Conservation (phyloP, 1,284 basidiomycete genomes). For the Ustilago curta region DNA sequence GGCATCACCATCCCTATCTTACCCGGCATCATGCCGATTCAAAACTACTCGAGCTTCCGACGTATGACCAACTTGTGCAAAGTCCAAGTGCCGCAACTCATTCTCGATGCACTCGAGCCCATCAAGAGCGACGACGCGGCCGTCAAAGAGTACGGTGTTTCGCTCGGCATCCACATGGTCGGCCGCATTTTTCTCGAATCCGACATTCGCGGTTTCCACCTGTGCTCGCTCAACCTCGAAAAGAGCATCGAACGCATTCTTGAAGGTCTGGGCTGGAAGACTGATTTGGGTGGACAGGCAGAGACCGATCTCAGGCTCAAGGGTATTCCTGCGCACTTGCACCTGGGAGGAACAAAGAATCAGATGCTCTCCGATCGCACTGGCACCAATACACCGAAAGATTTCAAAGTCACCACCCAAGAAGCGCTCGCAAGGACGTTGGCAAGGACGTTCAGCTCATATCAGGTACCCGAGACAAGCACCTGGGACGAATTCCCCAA, state of each 20-base stretch:
- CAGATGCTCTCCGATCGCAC: slow-evolving; percentile 51
- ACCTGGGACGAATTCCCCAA: slow-evolving; percentile 69
- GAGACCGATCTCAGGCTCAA: slow-evolving; percentile 18
- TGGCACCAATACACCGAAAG: slow-evolving; percentile 47
- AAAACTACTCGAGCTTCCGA: slow-evolving; percentile 92
- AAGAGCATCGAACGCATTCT: slow-evolving; percentile 92
- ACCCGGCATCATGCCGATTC: slow-evolving; percentile 97
- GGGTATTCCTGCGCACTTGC: slow-evolving; percentile 29
- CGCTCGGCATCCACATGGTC: slow-evolving; percentile 77
- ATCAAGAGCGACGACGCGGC: slow-evolving; percentile 83
- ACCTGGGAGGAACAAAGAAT: slow-evolving; percentile 39
- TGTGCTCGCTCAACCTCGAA: slow-evolving; percentile 97
- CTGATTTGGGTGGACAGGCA: slow-evolving; percentile 21
- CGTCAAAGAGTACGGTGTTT: slow-evolving; percentile 85
- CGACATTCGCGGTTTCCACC: slow-evolving; percentile 84
- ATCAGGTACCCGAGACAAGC: slow-evolving; percentile 46
- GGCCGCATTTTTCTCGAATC: slow-evolving; percentile 74
- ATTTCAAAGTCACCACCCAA: slow-evolving; percentile 41
- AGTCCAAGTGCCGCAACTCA: slow-evolving; percentile 78
- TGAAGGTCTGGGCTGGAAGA: slow-evolving; percentile 68
- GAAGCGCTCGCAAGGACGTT: slow-evolving; percentile 45
- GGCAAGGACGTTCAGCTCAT: slow-evolving; percentile 44
- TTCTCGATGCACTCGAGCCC: slow-evolving; percentile 79
- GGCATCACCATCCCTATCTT: slow-evolving; percentile 92
- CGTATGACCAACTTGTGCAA: slow-evolving; percentile 90